These are phyloP conservation scores for Diophrys appendiculata DNA, from an alignment of 73 alveolate genomes.

Conservation along the genomic window DNA sequence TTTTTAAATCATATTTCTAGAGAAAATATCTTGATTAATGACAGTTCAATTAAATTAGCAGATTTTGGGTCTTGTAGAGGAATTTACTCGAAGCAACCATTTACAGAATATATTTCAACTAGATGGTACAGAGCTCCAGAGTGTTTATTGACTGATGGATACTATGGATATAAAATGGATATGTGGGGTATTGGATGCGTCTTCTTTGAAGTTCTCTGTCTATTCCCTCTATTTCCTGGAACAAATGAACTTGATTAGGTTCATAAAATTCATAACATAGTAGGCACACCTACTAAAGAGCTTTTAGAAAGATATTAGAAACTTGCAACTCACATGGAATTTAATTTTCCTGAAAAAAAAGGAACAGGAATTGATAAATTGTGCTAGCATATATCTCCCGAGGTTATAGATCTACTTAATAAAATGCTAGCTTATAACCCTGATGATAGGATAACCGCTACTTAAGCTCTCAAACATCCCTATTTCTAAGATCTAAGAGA, in stretches of 20 bases:
- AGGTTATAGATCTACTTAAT: slow-evolving; percentile 56
- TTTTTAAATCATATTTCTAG: too few species aligned
- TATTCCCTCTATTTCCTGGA: slow-evolving; percentile 84
- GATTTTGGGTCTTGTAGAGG: slow-evolving; percentile 95
- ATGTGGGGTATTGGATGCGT: slow-evolving; percentile 92
- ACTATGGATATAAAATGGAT: slow-evolving; percentile 86
- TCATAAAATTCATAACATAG: slow-evolving; percentile 64
- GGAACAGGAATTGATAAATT: slow-evolving; percentile 89
- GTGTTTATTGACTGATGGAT: slow-evolving; percentile 80
- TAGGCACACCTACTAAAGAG: slow-evolving; percentile 80
- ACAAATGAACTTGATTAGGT: slow-evolving; percentile 78
- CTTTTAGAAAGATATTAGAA: slow-evolving; percentile 62
- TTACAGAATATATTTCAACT: slow-evolving; percentile 88
- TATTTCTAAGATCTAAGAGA: slow-evolving; percentile 74
- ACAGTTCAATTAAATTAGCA: slow-evolving; percentile 76
- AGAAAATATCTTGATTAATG: slow-evolving; percentile 51
- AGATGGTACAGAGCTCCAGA: slow-evolving; percentile 88
- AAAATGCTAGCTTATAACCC: slow-evolving; percentile 51
- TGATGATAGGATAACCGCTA: slow-evolving; percentile 73
- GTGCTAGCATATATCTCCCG: slow-evolving; percentile 66
- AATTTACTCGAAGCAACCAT: slow-evolving; percentile 91
- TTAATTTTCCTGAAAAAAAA: slow-evolving; percentile 67
- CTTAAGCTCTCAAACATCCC: slow-evolving; percentile 76
- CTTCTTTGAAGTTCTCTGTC: slow-evolving; percentile 78
- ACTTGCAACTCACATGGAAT: slow-evolving; percentile 55